Base-by-base conservation (phyloP, 1,284 basidiomycete genomes). In the Ustilago loliicola region DNA sequence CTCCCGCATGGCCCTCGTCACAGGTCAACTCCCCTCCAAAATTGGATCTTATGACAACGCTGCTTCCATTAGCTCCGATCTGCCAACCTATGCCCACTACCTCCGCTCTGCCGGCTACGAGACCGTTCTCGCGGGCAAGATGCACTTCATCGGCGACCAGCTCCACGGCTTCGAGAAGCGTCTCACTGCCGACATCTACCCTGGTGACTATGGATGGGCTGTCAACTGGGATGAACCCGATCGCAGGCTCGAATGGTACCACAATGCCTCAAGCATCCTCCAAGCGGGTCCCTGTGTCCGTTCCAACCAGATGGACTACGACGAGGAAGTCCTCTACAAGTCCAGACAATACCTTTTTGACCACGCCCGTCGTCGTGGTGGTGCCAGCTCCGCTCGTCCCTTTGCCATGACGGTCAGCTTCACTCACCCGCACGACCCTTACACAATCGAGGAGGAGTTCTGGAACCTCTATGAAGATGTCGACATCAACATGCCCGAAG, bases 241-340 rank as follows among this genome's bases (percentile, higher is more conserved):
- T 53, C 54, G 65, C 5, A 57, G 71, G 45, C 61, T 72, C 23
- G 71, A 72, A 45, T 72, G 71, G 71, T 72, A 72, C 19, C 71
- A 72, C 65, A 72, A 72, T 47, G 65, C 71, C 5, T 72, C 71
- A 7, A 72, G 71, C 53, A 72, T 72, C 53, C 65, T 72, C 27
- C 71, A 72, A 40, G 71, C 71, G 7, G 71, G 71, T 10, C 71
- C 71, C 3, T 72, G 71, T 30, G 71, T 72, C 25, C 71, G 71
- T 19, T 67, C 64, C 15, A 72, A 72, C 54, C 71, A 72, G 71
- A 72, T 72, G 71, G 71, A 72, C 57, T 72, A 67, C 53, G 71
- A 72, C 55, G 71, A 72, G 40, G 71, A 72, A 48, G 71, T 67
- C 19, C 65, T 72, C 38, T 67, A 72, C 71, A 72, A 72, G 53